Base-by-base conservation (phyloP, 1,284 basidiomycete species). In the Malassezia equina region DNA sequence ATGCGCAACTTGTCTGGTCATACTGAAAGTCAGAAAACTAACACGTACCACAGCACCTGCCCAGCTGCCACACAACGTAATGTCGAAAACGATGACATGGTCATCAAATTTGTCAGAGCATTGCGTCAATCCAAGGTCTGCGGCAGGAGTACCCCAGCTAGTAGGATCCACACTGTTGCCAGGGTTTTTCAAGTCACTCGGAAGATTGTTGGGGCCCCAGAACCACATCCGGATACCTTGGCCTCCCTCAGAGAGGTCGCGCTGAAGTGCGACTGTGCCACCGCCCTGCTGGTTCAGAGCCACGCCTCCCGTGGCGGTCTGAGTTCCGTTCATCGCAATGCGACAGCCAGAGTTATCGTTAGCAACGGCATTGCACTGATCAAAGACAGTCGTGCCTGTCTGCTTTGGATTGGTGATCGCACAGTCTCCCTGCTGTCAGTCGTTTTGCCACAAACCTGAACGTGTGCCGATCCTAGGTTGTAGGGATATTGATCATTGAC, bases 211-310 rank as follows among this genome's bases (percentile, higher is more conserved):
- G 34, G 59, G 56, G 40, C 63, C 55, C 55, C 64, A 74, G 59
- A 65, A 66, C 69, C 69, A 74, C 33, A 72, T 65, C 8, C 65
- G 60, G 23, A 74, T 56, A 33, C 71, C 71, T 19, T 59, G 59
- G 23, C 71, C 71, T 2, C 58, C 59, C 6, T 59, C 44, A n/a
- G 65, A 64, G 23, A 74, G 57, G 41, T 61, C 61, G 15, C 71
- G 62, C 31, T 71, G 67, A 67, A 73, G 71, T 5, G 70, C 71
- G 24, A 69, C 62, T 34, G 66, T 40, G 9, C 66, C 71, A 8
- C 71, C 71, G 6, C 63, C 63, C 23, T 62, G 62, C 7, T 47
- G 34, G 59, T 74, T 74, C 40, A 73, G 48, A 1, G 54, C 31
- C 1, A 40, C 15, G 9, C 70, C 71, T 64, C 67, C 69, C 9